Base-by-base conservation (phyloP, 2,329 filamentous ascomycete species). In the Aspergillus fischeri region DNA sequence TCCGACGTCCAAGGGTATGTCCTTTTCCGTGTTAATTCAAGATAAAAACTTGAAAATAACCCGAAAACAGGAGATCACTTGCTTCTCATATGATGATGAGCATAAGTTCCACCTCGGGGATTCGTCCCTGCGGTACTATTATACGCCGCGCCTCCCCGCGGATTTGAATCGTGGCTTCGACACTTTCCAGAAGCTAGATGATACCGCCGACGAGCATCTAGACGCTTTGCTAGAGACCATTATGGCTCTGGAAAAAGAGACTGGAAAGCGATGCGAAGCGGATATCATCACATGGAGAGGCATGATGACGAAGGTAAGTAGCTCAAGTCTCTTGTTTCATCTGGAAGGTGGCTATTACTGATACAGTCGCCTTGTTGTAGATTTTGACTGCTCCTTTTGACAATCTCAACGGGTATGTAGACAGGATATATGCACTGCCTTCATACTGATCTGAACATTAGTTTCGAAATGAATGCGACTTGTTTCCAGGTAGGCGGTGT, bases 391-490 rank as follows among this genome's bases (percentile, higher is more conserved):
- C 88, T 0, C 89, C 91, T 0, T 97, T 90, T 70, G 91, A 95
- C 63, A 83, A 88, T 63, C 84, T 88, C 70, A 90, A 93, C 69
- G 89, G 89, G 86, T 91, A 77, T 62, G 79, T 75, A 14, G 29
- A 27, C 44, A 53, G 11, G 28, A 14, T 27, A 35, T 14, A 7
- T 17, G 14, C 35, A 28, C 49, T 8, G n/a, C 55, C n/a, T 48
- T 38, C 42, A 7, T 41, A 51, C 54, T 65, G 49, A 66, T 50
- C 49, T 57, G 24, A 42, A n/a, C 57, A 3, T 59, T 67, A 92
- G 90, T 51, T 97, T 96, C 68, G 90, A 95, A 73, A 96, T 99
- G 92, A 96, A 97, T 71, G 93, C 91, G 51, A 97, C 93, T 2
- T 80, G 87, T 52, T 94, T 92, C 69, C 89, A 97, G 80, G 92